These are phyloP conservation scores for Cladochytrium replicatum DNA, from an alignment of 192 early-diverging fungal species.

Conservation along the genomic window DNA sequence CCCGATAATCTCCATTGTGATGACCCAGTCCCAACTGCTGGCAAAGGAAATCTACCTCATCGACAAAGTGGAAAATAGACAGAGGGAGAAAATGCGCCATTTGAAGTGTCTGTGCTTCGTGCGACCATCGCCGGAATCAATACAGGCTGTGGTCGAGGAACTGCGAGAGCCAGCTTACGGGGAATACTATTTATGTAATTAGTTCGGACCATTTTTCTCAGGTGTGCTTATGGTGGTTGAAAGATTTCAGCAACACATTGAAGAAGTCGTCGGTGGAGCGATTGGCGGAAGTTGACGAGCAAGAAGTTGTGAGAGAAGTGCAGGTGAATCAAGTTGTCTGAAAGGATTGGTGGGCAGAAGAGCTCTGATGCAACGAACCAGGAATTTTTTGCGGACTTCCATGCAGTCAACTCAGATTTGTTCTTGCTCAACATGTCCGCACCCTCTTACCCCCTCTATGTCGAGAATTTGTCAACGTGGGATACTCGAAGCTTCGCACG, in stretches of 20 bases:
- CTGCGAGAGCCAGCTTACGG: constrained; percentile 85
- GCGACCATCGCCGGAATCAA: constrained; percentile 71
- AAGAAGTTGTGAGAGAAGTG: constrained; percentile 87
- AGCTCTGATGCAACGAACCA: constrained; percentile 19
- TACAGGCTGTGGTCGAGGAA: constrained; percentile 83
- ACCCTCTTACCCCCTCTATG: constrained; percentile 56
- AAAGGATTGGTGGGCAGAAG: no score
- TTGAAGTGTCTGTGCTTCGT: constrained; percentile 91
- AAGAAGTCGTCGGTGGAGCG: constrained; percentile 81
- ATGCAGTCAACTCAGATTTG: constrained; percentile 70
- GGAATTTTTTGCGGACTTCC: constrained; percentile 92
- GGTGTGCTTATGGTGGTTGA: background rate
- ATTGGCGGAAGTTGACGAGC: constrained; percentile 92
- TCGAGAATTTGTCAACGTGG: constrained; percentile 65
- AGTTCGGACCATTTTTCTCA: background rate
- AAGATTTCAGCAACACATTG: constrained; percentile 91
- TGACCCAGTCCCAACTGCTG: constrained; percentile 86
- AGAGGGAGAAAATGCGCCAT: constrained; percentile 87
- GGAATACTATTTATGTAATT: constrained; percentile 89
- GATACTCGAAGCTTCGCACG: constrained; percentile 65
- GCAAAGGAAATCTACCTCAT: constrained; percentile 90
- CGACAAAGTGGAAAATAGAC: constrained; percentile 78
- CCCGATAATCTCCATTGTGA: constrained; percentile 84
- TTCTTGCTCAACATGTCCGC: constrained; percentile 67
- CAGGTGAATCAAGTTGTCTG: constrained; percentile 61